phyloP scores from a whole-genome alignment of 768 basidiomycete species.

The Leccinum longicurvipes region DNA sequence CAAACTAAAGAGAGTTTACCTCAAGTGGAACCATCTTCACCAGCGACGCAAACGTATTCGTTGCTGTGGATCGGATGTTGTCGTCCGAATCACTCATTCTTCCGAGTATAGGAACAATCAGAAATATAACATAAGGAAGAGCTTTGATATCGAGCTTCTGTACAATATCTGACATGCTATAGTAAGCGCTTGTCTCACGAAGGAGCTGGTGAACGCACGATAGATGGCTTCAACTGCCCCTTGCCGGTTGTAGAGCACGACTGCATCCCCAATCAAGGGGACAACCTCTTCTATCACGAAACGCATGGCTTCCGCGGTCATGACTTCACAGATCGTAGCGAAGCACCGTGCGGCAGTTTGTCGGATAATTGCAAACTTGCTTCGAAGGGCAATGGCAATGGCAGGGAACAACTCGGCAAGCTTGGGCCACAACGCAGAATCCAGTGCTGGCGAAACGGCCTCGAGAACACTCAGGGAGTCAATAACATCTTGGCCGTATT shows the following conservation, averaged over 20 bases:
- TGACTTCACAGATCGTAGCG: slow-evolving; percentile 81
- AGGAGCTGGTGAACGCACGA: neutral
- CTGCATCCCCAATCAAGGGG: slow-evolving; percentile 77
- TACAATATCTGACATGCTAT: slow-evolving; percentile 67
- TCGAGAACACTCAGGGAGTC: slow-evolving; percentile 91
- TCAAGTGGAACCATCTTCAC: slow-evolving; percentile 99
- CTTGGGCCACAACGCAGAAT: slow-evolving; percentile 64
- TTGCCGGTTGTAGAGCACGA: slow-evolving; percentile 72
- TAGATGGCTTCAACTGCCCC: slow-evolving; percentile 82
- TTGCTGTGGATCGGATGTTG: slow-evolving; percentile 87
- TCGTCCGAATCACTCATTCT: slow-evolving; percentile 96
- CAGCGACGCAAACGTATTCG: slow-evolving; percentile 95
- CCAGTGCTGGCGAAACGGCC: slow-evolving; percentile 72
- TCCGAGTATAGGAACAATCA: slow-evolving; percentile 93
- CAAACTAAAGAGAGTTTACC: slow-evolving; percentile 41
- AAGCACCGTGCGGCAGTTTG: slow-evolving; percentile 85
- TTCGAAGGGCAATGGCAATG: slow-evolving; percentile 74
- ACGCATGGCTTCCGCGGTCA: slow-evolving; percentile 84
- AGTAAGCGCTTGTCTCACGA: slow-evolving; percentile 8
- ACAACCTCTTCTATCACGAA: slow-evolving; percentile 84
- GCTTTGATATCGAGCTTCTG: slow-evolving; percentile 90
- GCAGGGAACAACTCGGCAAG: slow-evolving; percentile 73
- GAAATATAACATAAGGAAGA: slow-evolving; percentile 93
- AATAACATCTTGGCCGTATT: slow-evolving; percentile 84
- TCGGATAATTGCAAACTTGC: slow-evolving; percentile 85